phyloP scores from a whole-genome alignment of 1,139 yeast genomes.

The Lodderomyces margitis region DNA sequence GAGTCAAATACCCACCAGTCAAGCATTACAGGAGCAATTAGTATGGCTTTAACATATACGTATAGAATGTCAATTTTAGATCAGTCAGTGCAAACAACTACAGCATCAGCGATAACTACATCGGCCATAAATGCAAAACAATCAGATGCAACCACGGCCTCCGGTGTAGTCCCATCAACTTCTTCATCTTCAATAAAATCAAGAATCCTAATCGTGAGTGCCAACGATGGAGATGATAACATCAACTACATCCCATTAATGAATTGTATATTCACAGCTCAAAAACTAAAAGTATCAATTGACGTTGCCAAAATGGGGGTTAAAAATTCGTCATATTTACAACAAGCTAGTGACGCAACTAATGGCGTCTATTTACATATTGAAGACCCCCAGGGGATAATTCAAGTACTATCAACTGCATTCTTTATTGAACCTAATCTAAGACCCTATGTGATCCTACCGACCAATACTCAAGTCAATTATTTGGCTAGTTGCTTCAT shows the following conservation, averaged over 20 bases:
- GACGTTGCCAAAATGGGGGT: slow-evolving; percentile 85
- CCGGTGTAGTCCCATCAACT: slow-evolving; percentile 2
- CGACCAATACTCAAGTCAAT: slow-evolving; percentile 84
- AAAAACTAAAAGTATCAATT: slow-evolving; percentile 82
- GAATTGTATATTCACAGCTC: slow-evolving; percentile 97
- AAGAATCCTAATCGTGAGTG: slow-evolving; percentile 70
- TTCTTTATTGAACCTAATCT: slow-evolving; percentile 82
- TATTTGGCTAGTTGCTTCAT: slow-evolving; percentile 93
- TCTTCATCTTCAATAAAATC: slow-evolving; percentile 52
- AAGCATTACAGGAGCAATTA: slow-evolving; percentile 75
- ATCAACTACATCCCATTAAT: slow-evolving; percentile 87
- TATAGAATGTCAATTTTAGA: slow-evolving; percentile 61
- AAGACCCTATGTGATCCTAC: slow-evolving; percentile 70
- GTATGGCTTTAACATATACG: slow-evolving; percentile 76
- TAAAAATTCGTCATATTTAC: slow-evolving; percentile 73
- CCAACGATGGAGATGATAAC: slow-evolving; percentile 67
- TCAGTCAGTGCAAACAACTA: slow-evolving; percentile 47
- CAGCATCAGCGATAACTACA: slow-evolving; percentile 46
- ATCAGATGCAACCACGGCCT: background rate
- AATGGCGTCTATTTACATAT: slow-evolving; percentile 82
- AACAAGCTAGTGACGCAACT: slow-evolving; percentile 96
- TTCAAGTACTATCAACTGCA: slow-evolving; percentile 64
- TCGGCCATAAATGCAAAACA: slow-evolving; percentile 28
- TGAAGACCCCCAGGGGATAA: slow-evolving; percentile 71
- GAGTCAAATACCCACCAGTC: slow-evolving; percentile 1